These are phyloP conservation scores for Rhododendron henanense DNA, from an alignment of 148 eudicot genomes.

Conservation along the genomic window DNA sequence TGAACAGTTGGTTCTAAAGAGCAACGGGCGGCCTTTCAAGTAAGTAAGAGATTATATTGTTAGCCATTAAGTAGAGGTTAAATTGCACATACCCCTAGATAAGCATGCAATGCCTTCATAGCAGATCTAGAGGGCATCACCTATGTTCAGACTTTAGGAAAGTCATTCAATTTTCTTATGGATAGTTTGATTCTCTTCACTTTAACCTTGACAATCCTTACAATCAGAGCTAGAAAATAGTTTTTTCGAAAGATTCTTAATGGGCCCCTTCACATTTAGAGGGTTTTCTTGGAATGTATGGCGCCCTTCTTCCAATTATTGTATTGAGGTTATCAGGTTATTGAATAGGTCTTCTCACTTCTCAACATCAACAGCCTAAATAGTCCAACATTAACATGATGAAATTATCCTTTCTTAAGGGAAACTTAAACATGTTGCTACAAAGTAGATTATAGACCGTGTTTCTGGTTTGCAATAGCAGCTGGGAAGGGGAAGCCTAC, in stretches of 20 bases:
- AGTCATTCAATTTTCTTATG: neutral
- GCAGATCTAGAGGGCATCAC: neutral
- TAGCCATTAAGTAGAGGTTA: neutral
- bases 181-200: neutral
- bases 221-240: neutral
- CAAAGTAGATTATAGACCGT: neutral
- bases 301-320: neutral
- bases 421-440: too few relatives aligned
- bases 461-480: neutral
- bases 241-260: neutral
- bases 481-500: neutral
- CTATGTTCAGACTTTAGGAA: neutral
- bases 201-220: neutral
- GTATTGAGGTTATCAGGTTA: neutral
- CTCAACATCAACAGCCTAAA: neutral
- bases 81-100: neutral
- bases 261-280: neutral
- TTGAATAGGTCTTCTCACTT: conserved; percentile 3
- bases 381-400: neutral
- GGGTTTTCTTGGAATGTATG: neutral
- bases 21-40: conserved; percentile 80
- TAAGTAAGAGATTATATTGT: conserved; percentile 23
- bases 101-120: neutral
- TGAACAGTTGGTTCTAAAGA: conserved; percentile 78
- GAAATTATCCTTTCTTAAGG: neutral